Base-by-base conservation (phyloP, 1,139 yeast genomes). In the Yamadazyma spencermartinsiae region DNA sequence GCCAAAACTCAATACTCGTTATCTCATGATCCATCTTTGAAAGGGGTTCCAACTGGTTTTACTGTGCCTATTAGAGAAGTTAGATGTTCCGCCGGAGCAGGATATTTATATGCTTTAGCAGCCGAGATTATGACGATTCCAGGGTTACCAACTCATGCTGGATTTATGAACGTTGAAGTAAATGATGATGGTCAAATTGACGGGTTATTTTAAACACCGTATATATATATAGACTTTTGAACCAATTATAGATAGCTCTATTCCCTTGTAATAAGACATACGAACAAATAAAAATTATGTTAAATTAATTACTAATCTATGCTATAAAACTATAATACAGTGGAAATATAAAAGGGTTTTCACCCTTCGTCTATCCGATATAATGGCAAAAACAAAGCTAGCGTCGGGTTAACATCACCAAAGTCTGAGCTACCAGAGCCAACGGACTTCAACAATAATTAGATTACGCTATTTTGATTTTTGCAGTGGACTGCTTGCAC, bases 51-150 rank as follows among this genome's bases (percentile, higher is more conserved):
- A 52, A 76, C 80, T 15, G 90, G 83, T 2, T 85, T 84, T 63
- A 80, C 79, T 17, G 80, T 85, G 60, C 92, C 94, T 44, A 81
- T 85, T 48, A 76, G 89, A 65, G 94, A 85, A 54, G 82, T 85
- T 37, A 79, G 87, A 64, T 80, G 86, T 44, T 80, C 87, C 37
- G 82, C 86, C 41, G 92, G 94, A 62, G 92, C 92, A 36, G 92
- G 92, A 4, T 85, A 85, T 59, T 70, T 85, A 58, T 85, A 84
- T 55, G 94, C 92, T 1, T 69, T 85, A 51, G 90, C 92, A 17
- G 90, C 87, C 36, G 88, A 85, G 59, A 85, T 85, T 49, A 84
- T 80, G 79, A 85, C 94, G 23, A 85, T 85, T 54, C 94, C 94
- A 31, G 92, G 94, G 40, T 72, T 85, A 55, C 84, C 92, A 43